phyloP scores from a whole-genome alignment of 352 stramenopile species.

The Globisporangium carolinianum region DNA sequence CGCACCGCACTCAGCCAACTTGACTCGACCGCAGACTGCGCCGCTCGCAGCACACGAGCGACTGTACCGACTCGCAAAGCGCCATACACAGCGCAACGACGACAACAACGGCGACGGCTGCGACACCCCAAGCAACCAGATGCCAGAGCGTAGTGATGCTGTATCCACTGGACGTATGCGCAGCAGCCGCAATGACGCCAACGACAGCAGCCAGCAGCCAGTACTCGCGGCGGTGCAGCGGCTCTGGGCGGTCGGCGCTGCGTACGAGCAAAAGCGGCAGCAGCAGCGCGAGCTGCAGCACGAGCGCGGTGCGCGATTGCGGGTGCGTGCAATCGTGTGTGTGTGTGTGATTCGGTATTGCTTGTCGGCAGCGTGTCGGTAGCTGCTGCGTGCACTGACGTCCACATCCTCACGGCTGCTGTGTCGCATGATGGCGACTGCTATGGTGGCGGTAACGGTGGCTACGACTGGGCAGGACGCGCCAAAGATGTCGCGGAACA shows the following conservation, averaged over 20 bases:
- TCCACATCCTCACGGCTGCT: not conserved
- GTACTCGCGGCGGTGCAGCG: conserved; percentile 20
- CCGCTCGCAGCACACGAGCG: conserved; percentile 34
- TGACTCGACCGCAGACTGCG: conserved; percentile 14
- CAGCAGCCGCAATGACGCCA: not conserved
- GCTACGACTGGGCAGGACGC: conserved; percentile 17
- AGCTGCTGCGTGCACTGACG: not conserved
- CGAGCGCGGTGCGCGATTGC: conserved; percentile 20
- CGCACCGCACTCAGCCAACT: conserved; percentile 45
- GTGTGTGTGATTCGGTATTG: too few relatives aligned
- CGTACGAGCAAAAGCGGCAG: conserved; percentile 38
- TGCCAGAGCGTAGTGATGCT: not conserved
- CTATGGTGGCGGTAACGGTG: not conserved
- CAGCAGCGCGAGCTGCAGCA: conserved; percentile 25
- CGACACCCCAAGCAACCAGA: conserved; percentile 5
- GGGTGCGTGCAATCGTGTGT: conserved; percentile 18
- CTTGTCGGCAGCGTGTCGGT: not conserved
- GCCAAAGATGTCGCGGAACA: conserved; percentile 45
- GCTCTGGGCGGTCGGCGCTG: conserved; percentile 26
- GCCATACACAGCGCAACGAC: not conserved
- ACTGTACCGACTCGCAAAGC: conserved; percentile 40
- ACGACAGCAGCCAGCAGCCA: not conserved
- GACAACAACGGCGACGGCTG: not conserved
- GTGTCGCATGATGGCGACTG: not conserved
- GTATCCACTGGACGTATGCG: too few relatives aligned